phyloP scores from a whole-genome alignment of 2,329 filamentous ascomycete species.

The Penicillium sp. region DNA sequence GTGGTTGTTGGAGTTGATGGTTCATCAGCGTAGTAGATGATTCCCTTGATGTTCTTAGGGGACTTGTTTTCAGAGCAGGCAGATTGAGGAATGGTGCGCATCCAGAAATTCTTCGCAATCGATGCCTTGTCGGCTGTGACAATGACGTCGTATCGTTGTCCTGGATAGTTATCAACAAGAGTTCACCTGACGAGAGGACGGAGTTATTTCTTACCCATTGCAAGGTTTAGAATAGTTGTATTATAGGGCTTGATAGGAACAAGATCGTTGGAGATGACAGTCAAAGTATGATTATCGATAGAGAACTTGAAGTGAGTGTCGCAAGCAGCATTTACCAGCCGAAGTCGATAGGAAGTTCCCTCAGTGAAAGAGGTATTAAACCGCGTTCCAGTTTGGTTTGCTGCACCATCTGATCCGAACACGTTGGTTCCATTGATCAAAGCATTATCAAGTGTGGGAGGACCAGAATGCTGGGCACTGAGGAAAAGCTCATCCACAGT shows the following conservation, averaged over 20 bases:
- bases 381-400: conserved; percentile 33
- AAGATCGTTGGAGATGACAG: conserved; percentile 63
- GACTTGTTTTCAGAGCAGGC: conserved; percentile 48
- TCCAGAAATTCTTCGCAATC: conserved; percentile 34
- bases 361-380: conserved; percentile 55
- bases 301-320: conserved; percentile 47
- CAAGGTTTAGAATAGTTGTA: conserved; percentile 51
- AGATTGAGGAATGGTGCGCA: conserved; percentile 50
- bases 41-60: conserved; percentile 52
- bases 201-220: conserved; percentile 40
- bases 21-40: conserved; percentile 46
- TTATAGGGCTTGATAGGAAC: conserved; percentile 62
- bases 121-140: conserved; percentile 32
- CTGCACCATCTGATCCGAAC: conserved; percentile 27
- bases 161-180: conserved; percentile 13
- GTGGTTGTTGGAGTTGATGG: conserved; percentile 14
- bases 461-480: conserved; percentile 22
- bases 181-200: neutral
- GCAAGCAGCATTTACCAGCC: conserved; percentile 32
- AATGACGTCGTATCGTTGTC: conserved; percentile 47
- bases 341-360: conserved; percentile 29
- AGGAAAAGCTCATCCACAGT: conserved; percentile 31
- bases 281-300: conserved; percentile 59
- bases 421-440: conserved; percentile 51
- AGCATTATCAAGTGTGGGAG: conserved; percentile 47